These are phyloP conservation scores for Exophiala calicioides DNA, from an alignment of 2,329 filamentous ascomycete genomes.

Conservation along the genomic window DNA sequence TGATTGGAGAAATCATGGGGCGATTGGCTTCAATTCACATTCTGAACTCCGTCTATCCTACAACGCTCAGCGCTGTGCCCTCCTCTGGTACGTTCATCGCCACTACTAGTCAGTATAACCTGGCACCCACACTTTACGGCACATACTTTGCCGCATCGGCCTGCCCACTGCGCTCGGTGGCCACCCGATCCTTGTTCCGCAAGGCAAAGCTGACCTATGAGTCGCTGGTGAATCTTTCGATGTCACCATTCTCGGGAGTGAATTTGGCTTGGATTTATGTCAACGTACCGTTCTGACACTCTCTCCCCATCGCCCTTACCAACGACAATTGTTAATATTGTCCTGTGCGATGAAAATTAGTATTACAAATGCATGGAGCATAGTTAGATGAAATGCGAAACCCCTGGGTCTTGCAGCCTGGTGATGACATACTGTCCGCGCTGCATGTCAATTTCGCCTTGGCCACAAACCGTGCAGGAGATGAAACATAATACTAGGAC, in stretches of 20 bases:
- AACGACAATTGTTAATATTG: too few relatives aligned
- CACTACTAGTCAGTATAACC: constrained; percentile 41
- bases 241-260: constrained; percentile 54
- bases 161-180: constrained; percentile 47
- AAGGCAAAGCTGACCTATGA: constrained; percentile 12
- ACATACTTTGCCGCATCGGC: constrained; percentile 47
- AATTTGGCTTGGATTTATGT: constrained; percentile 41
- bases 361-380: too few relatives aligned
- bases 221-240: constrained; percentile 41
- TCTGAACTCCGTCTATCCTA: constrained; percentile 44
- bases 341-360: too few relatives aligned
- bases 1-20: constrained; percentile 30
- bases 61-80: constrained; percentile 61
- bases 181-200: constrained; percentile 39
- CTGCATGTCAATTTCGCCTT: too few relatives aligned
- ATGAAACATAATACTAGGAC: too few relatives aligned
- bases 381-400: too few relatives aligned
- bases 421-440: too few relatives aligned
- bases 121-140: constrained; percentile 36
- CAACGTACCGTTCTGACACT: too few relatives aligned
- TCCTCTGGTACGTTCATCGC: constrained; percentile 56
- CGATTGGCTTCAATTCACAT: constrained; percentile 17
- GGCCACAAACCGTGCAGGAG: too few relatives aligned
- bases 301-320: too few relatives aligned
- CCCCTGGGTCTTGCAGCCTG: too few relatives aligned